Base-by-base conservation (phyloP, 1,284 basidiomycete species). In the Erythrobasidium hasegawianum region DNA sequence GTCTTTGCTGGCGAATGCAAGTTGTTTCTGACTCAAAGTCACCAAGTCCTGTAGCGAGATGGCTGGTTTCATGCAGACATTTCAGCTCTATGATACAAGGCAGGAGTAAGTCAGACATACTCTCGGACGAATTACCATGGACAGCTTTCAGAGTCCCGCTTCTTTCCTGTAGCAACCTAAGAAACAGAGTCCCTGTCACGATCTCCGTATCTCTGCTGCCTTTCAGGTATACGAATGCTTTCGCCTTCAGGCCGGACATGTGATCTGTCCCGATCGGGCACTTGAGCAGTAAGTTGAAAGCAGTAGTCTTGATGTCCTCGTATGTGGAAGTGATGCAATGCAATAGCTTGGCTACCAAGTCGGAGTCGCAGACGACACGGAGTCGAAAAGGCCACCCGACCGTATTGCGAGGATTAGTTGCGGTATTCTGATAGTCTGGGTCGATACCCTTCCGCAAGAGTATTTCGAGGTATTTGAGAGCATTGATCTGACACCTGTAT, bases 191-290 rank as follows among this genome's bases (percentile, higher is more conserved):
- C n/a, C 53, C 62, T 14, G 55, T 65, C 1, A 47, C 29, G 20
- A 65, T 65, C 24, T 65, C 62, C 27, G 62, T 43, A 20, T 65
- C 62, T 39, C 62, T 26, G 22, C 57, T 65, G 13, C 53, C 39
- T 58, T 41, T 9, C 18, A 65, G 38, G n/a, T 45, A 55, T 29
- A 38, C 38, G 8, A 58, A 57, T 2, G 53, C 62, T 26, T 55
- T 55, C 26, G 47, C 27, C 26, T 10, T 41, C 13, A 65, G 22
- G 10, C 40, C n/a, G 10, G 26, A 18, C 18, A 58, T 27, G 7
- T 50, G 45, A n/a, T 41, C 41, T 11, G 24, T 1, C 11, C 16
- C 7, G 1, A 65, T n/a, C 2, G 27, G 14, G 22, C 16, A 45
- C 10, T 29, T 26, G 2, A 9, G 41, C 1, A 65, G 29, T 3